These are phyloP conservation scores for Echinochloa phyllopogon DNA, from an alignment of 176 grass and related monocot genomes.

Conservation along the genomic window DNA sequence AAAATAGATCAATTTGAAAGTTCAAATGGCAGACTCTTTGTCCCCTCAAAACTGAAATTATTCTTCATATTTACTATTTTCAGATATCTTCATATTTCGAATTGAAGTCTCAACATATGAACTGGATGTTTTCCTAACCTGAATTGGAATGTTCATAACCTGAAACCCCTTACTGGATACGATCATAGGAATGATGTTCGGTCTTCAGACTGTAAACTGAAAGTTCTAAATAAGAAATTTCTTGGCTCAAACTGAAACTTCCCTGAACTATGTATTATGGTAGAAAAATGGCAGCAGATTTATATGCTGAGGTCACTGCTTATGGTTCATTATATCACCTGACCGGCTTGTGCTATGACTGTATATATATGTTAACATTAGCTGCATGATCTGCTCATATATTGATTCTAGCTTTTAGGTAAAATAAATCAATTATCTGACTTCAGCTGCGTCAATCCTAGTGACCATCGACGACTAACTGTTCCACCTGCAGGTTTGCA, in stretches of 20 bases:
- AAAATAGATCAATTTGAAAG: neutral
- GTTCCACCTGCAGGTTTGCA: neutral
- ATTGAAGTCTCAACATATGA: neutral
- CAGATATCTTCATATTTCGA: neutral
- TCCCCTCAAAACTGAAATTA: neutral
- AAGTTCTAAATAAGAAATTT: neutral
- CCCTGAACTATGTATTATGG: neutral
- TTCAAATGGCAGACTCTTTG: neutral
- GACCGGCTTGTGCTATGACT: no score
- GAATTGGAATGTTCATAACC: neutral
- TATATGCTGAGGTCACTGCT: constrained; percentile 23
- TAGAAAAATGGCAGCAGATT: neutral
- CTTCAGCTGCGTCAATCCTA: neutral
- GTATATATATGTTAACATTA: no score
- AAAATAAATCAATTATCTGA: neutral
- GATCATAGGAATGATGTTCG: neutral
- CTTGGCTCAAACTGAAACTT: neutral
- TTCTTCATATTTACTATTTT: neutral
- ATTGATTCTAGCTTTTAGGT: neutral
- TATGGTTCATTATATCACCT: no score
- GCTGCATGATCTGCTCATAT: neutral
- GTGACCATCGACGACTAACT: neutral
- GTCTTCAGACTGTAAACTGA: neutral
- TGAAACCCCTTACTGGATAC: neutral
- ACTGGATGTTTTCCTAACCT: neutral